These are phyloP conservation scores for Cladosporium phlei DNA, from an alignment of 2,329 filamentous ascomycete species.

Conservation along the genomic window DNA sequence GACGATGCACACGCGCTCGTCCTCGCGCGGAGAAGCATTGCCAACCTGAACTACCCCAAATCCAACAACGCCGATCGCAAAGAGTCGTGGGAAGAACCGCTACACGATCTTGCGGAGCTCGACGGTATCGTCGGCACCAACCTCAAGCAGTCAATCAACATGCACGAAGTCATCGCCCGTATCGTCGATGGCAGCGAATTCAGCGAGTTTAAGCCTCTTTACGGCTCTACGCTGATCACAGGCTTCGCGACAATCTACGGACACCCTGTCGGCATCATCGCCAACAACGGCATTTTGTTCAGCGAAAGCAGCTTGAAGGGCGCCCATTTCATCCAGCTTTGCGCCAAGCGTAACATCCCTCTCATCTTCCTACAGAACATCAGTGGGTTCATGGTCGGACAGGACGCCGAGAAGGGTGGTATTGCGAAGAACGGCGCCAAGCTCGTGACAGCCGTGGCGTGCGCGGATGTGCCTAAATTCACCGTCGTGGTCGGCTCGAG, in stretches of 20 bases:
- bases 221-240: conserved; percentile 83
- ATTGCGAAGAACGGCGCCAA: conserved; percentile 98
- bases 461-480: conserved; percentile 91
- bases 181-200: conserved; percentile 89
- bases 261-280: conserved; percentile 84
- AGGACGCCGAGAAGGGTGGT: conserved; percentile 84
- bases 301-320: conserved; percentile 85
- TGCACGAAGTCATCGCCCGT: conserved; percentile 85
- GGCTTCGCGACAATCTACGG: conserved; percentile 84
- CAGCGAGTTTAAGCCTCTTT: conserved; percentile 89
- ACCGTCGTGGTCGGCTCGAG: conserved; percentile 92
- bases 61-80: conserved; percentile 36
- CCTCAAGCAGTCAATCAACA: conserved; percentile 76
- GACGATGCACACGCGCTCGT: conserved; percentile 89
- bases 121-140: conserved; percentile 87
- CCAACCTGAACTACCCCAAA: conserved; percentile 82
- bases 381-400: conserved; percentile 95
- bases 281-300: conserved; percentile 95
- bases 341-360: conserved; percentile 81
- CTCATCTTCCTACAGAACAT: conserved; percentile 96
- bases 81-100: conserved; percentile 61
- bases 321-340: conserved; percentile 94
- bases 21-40: conserved; percentile 75
- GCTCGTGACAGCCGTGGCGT: conserved; percentile 90
- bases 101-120: conserved; percentile 75